Percentiles rank a stretch among this genome's conserved stretches.
Evolutionary conservation across 75 land plant species (phyloP).

Genomic region (Sequoiadendron giganteum): DNA sequence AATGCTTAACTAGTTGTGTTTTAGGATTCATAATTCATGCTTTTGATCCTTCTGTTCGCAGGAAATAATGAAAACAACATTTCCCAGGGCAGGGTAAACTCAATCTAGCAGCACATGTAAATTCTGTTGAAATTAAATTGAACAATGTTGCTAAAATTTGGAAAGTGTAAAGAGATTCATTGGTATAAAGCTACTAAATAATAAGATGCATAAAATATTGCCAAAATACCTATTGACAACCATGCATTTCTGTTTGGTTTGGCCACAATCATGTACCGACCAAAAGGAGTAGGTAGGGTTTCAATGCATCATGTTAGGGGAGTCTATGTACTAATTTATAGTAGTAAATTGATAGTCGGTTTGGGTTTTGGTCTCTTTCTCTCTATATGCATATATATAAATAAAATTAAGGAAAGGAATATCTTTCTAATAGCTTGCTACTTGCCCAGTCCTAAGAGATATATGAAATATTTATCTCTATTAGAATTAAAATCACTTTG

Average conservation of each 20-base stretch:
- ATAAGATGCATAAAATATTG: not conserved
- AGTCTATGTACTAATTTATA: not conserved
- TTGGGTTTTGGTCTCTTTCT: no score
- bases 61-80: not conserved
- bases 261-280: not conserved
- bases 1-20: not conserved
- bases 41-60: not conserved
- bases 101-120: not conserved
- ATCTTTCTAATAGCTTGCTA: no score
- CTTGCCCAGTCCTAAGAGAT: no score
- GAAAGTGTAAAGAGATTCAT: not conserved
- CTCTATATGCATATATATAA: no score
- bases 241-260: not conserved
- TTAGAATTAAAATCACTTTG: no score
- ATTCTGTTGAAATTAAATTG: not conserved
- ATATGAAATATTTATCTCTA: no score
- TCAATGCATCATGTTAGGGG: not conserved
- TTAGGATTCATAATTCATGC: not conserved
- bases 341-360: no score
- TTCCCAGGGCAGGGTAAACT: not conserved
- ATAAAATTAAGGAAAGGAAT: no score
- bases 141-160: not conserved
- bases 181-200: not conserved
- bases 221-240: not conserved
- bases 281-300: not conserved